A percentile compares a stretch with the other conserved stretches of the same genome.
These are phyloP conservation scores for Tetradesmus lagerheimii DNA, from an alignment of 139 green algal species.

Conservation along the genomic window DNA sequence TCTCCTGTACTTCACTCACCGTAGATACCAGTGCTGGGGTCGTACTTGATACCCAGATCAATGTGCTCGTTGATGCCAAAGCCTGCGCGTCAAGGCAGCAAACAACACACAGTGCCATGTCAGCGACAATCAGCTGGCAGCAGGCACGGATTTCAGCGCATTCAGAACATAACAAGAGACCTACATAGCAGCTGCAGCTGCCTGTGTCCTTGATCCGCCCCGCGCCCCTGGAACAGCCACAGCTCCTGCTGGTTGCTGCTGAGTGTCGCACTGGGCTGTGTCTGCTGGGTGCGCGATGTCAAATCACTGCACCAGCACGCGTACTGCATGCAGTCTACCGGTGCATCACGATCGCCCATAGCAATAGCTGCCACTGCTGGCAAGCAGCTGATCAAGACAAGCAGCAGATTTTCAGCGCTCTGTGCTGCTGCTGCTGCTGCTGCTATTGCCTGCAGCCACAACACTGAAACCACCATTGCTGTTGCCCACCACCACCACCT, in stretches of 20 bases:
- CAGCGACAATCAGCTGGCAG: background rate
- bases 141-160: too few species aligned
- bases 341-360: too few species aligned
- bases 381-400: background rate
- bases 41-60: slow-evolving; percentile 99
- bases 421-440: background rate
- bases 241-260: background rate
- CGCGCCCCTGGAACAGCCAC: background rate
- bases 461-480: background rate
- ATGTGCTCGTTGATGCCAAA: slow-evolving; percentile 99
- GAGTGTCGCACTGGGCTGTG: background rate
- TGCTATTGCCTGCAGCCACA: background rate
- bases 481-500: background rate
- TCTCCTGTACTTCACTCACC: slow-evolving; percentile 79
- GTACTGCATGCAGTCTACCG: too few species aligned
- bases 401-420: background rate
- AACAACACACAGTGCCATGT: background rate
- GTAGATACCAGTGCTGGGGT: slow-evolving; percentile 99
- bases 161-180: too few species aligned
- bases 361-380: background rate
- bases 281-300: too few species aligned
- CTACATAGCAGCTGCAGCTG: too few species aligned
- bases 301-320: too few species aligned
- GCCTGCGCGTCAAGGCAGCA: slow-evolving; percentile 54
- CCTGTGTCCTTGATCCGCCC: too few species aligned